Conservation (phyloP, 2,329 filamentous ascomycete species). For the Phyllosticta citriasiana region DNA sequence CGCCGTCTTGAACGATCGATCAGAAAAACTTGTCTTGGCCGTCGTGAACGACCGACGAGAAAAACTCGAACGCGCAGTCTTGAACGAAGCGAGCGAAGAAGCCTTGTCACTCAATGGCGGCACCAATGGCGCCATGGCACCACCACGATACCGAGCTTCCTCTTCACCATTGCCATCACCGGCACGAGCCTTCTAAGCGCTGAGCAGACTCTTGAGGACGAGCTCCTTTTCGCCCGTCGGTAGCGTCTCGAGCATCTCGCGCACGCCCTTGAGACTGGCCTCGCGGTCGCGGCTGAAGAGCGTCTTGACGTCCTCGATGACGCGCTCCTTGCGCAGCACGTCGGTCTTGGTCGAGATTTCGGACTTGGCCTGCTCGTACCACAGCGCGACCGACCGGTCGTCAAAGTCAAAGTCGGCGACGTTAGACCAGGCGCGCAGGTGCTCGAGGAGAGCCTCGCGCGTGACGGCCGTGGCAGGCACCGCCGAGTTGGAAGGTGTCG, state of each 20-base stretch:
- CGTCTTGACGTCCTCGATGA: conserved; percentile 59
- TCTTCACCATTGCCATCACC: too few relatives aligned
- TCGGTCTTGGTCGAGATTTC: conserved; percentile 76
- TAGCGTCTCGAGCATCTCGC: conserved; percentile 76
- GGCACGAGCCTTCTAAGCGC: not conserved
- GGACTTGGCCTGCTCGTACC: conserved; percentile 95
- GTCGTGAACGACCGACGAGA: too few relatives aligned
- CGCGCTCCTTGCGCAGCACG: conserved; percentile 64
- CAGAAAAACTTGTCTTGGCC: too few relatives aligned
- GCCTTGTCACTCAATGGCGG: too few relatives aligned
- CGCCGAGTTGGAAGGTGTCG: conserved; percentile 18
- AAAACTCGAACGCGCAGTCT: too few relatives aligned
- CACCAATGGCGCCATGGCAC: too few relatives aligned
- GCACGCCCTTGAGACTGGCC: conserved; percentile 72
- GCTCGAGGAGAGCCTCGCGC: conserved; percentile 59
- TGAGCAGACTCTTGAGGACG: conserved; percentile 49
- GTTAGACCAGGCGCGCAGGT: conserved; percentile 74
- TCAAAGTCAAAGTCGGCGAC: conserved; percentile 66
- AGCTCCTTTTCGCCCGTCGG: conserved; percentile 82
- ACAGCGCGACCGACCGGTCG: conserved; percentile 76
- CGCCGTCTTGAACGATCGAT: too few relatives aligned
- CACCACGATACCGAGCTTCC: too few relatives aligned
- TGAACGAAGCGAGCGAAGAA: too few relatives aligned
- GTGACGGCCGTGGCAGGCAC: conserved; percentile 37
- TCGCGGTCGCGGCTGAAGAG: conserved; percentile 56